Evolutionary conservation across 306 rosid species (phyloP).

Genomic region (Astragalus membranaceus): DNA sequence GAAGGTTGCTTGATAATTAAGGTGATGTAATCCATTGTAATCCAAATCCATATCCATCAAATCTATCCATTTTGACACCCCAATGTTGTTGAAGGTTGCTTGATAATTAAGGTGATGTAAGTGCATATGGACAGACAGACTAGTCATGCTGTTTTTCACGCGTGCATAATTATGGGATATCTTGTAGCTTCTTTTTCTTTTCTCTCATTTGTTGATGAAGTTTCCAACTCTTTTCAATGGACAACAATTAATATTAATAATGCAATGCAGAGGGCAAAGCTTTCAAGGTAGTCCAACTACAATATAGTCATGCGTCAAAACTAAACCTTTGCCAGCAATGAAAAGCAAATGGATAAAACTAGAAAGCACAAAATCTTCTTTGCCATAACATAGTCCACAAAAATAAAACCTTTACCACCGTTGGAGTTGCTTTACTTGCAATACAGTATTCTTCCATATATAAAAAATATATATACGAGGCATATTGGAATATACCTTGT

Average conservation of each 20-base stretch:
- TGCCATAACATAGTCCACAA: not conserved
- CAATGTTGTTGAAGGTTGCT: not conserved
- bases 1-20: too few species aligned
- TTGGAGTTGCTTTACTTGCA: conserved; percentile 67
- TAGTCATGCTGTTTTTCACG: not conserved
- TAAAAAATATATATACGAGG: too few species aligned
- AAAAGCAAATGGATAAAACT: conserved; percentile 12
- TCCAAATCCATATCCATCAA: too few species aligned
- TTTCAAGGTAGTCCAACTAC: conserved; percentile 8
- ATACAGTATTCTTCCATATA: conserved; percentile 34
- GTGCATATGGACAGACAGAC: not conserved
- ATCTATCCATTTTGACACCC: too few species aligned
- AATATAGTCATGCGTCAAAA: not conserved
- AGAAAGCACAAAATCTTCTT: conserved; percentile 3
- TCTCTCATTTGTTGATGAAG: not conserved
- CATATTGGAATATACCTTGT: too few species aligned
- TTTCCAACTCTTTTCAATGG: not conserved
- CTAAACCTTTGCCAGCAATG: not conserved
- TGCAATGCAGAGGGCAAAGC: not conserved
- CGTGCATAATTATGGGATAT: not conserved
- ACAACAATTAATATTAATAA: not conserved
- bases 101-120: not conserved
- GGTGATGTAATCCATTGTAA: too few species aligned
- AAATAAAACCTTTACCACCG: not conserved
- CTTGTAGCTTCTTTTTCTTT: not conserved